Evolutionary conservation across 2,329 filamentous ascomycete species (phyloP), one percentile per base, ranked within the genome.

Genomic region (Rachicladosporium sp.): DNA sequence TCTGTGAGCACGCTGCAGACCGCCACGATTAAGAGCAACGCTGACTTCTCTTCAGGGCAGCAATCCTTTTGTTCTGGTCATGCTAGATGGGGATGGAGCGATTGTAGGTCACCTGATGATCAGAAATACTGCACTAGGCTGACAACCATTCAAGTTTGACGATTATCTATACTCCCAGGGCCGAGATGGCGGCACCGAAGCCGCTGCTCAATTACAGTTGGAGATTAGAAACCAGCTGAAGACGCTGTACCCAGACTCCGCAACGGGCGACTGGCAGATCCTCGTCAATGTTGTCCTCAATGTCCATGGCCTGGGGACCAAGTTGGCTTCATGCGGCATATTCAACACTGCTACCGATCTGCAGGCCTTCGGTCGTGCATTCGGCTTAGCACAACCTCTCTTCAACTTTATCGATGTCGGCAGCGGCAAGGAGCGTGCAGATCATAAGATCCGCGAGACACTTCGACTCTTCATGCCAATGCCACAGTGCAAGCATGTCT

Each of bases 81-180:
- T 69, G 35, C 64, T 70, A 35, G 67, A 70, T 51, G 67, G 67
- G 10, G 67, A 70, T 52, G 66, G 66, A 15, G 64, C 64, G 46
- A 57, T 66, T 38, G 63, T 65, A 51, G 52, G 60, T 56, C 31
- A 33, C 31, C 5, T 2, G 10, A 19, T 23, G 10, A 4, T 10
- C 23, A 15, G 3, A 33, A 4, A 12, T 15, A 3, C 4, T 27
- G 9, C 9, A 10, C 15, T 34, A 33, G 15, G 15, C 11, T 37
- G 13, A 33, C 13, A 9, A 9, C 1, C 4, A 30, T 36, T 8
- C 11, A 38, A 66, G 61, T 69, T 70, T 46, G 57, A 67, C 38
- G 64, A 69, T 44, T 53, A 57, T 19, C 50, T 68, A 9, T 61
- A 67, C 29, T 51, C 56, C 19, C 54, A 57, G 42, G 64, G 61